Base-by-base conservation (phyloP, 805 yeast species). In the Candida ficus region DNA sequence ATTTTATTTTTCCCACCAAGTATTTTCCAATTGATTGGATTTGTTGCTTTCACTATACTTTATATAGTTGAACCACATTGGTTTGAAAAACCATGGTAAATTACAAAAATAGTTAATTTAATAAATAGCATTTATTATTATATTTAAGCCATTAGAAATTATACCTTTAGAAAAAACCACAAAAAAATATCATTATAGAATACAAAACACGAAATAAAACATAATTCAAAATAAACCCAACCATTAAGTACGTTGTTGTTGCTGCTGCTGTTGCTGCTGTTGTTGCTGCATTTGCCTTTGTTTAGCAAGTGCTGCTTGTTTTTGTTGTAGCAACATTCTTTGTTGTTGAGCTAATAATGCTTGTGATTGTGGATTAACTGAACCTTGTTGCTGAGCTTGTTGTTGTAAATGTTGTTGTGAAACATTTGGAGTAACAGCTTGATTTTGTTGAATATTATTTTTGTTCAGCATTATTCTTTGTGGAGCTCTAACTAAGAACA, bases 401-500 rank as follows among this genome's bases (percentile, higher is more conserved):
- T 36, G 38, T 16, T 42, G 44, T 19, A 26, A 33, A 25, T 46
- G 47, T 19, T 46, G 50, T 18, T 48, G 50, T 30, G 35, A 18
- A 16, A 37, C 26, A 9, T 29, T 30, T 23, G 44, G 28, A 2
- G 35, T 32, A 3, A 32, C 39, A 5, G 43, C 13, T 26, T 28
- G 32, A 27, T 22, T 35, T n/a, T 36, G 44, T 33, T 47, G 44
- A 28, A 41, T 47, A 23, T 44, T 51, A 48, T 39, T 43, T 35
- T 39, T 49, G 34, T 52, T 50, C 21, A 55, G 58, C 42, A 43
- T 41, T n/a, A 54, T 52, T 39, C 67, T 66, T 49, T 71, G 79
- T 10, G 78, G 76, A 10, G 68, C 65, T 42, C 80, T 63, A 14
- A 76, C 73, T 12, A 76, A 66, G 44, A 70, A 71, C 22, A 73